Evolutionary conservation across 2,329 filamentous ascomycete species (phyloP), one percentile per base, ranked within the genome.

Genomic region (Fonsecaea pedrosoi): DNA sequence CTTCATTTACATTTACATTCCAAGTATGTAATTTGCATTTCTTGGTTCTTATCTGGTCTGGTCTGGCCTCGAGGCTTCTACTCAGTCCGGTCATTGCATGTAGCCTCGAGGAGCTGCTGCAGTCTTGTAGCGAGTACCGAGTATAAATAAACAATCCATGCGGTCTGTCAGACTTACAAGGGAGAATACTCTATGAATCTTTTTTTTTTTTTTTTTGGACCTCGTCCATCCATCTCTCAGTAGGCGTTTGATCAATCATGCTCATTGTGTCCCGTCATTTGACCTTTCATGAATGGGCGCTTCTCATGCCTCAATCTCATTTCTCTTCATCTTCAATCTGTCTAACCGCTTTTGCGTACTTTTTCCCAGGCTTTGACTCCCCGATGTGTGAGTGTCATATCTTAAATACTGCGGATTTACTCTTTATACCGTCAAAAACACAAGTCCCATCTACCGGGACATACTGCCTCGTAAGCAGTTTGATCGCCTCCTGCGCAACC

Each of bases 401-500:
- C 61, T 72, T 71, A 48, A 72, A 69, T 9, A 73, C 60, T 35
- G 56, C 81, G 55, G 78, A 85, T 73, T 82, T 84, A 74, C 86
- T 87, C 69, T 76, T 80, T 1, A 89, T 82, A 0, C 87, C 87
- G 73, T 89, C 86, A 71, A 88, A 89, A 30, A 89, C 75, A 72
- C 86, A 88, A 0, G 84, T 87, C 67, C 89, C 88, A 75, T 89
- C 86, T 8, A 89, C 80, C 1, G 87, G 87, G 10, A 88, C 81
- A 74, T 89, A 90, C 77, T 90, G 87, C 73, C 85, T 83, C n/a
- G 87, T 90, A 54, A 84, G 70, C 5, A 88, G 85, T 77, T 99
- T 99, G 81, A 99, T 96, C 69, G 94, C 87, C 81, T 99, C 95
- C 79, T 99, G 96, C n/a, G 94, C 92, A 56, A 96, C 90, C 82